These are phyloP conservation scores for Actinomucor elegans DNA, from an alignment of 371 early-diverging fungal species.

Conservation along the genomic window DNA sequence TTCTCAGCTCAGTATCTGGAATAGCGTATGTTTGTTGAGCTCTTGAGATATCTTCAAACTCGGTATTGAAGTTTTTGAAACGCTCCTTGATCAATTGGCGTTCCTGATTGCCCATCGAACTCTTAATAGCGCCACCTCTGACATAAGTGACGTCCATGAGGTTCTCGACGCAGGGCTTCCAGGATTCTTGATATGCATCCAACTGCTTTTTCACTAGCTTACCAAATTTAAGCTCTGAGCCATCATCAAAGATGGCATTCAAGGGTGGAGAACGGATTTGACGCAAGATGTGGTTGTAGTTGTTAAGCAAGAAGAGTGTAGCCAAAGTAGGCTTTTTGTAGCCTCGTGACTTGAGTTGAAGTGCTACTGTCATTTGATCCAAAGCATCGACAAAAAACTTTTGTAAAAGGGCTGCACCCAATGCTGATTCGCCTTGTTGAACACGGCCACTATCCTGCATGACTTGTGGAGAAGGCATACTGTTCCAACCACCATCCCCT, in stretches of 20 bases:
- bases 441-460: conserved; percentile 6
- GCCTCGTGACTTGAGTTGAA: conserved; percentile 67
- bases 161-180: conserved; percentile 73
- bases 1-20: conserved; percentile 78
- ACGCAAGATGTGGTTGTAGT: conserved; percentile 76
- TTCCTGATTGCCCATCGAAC: conserved; percentile 65
- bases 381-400: conserved; percentile 53
- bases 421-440: conserved; percentile 20
- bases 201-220: conserved; percentile 59
- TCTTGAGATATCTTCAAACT: conserved; percentile 77
- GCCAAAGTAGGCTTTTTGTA: conserved; percentile 80
- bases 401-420: conserved; percentile 30
- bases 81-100: conserved; percentile 75
- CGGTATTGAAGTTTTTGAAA: conserved; percentile 85
- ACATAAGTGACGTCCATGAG: conserved; percentile 77
- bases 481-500: conserved; percentile 68
- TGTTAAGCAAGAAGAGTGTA: conserved; percentile 79
- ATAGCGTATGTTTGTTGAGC: conserved; percentile 77
- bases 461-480: conserved; percentile 14
- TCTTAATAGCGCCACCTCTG: conserved; percentile 64
- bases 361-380: conserved; percentile 57
- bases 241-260: conserved; percentile 54
- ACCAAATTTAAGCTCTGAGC: conserved; percentile 59
- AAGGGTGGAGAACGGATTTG: conserved; percentile 61
- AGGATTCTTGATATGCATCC: conserved; percentile 69